These are phyloP conservation scores for Meripilus lineatus DNA, from an alignment of 1,284 basidiomycete genomes.

Conservation along the genomic window DNA sequence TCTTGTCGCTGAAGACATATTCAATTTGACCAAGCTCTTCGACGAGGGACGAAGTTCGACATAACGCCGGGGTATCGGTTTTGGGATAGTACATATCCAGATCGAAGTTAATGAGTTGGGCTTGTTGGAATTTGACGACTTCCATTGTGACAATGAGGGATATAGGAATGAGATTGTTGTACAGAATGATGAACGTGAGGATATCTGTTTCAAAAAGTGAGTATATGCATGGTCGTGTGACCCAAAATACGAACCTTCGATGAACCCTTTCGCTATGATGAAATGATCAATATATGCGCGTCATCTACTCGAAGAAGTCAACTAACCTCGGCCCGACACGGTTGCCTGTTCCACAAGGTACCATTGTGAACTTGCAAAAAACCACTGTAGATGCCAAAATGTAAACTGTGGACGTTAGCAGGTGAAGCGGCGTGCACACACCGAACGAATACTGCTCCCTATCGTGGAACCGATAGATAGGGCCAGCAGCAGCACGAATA, in stretches of 20 bases:
- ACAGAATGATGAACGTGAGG: slow-evolving; percentile 96
- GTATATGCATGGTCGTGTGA: slow-evolving; percentile 1
- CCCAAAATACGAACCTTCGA: slow-evolving; percentile 66
- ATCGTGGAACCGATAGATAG: slow-evolving; percentile 91
- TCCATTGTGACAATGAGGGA: slow-evolving; percentile 99
- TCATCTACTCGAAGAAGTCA: background rate
- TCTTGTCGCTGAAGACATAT: slow-evolving; percentile 99
- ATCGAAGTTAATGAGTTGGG: slow-evolving; percentile 95
- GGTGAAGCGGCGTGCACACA: slow-evolving; percentile 17
- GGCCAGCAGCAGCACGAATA: slow-evolving; percentile 85
- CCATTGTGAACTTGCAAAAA: slow-evolving; percentile 81
- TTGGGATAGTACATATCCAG: slow-evolving; percentile 93
- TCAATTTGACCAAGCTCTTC: slow-evolving; percentile 99
- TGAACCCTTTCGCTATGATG: slow-evolving; percentile 64
- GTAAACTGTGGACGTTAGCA: background rate
- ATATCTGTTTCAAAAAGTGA: slow-evolving; percentile 56
- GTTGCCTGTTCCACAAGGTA: slow-evolving; percentile 65
- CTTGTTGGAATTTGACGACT: slow-evolving; percentile 98
- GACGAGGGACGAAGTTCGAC: slow-evolving; percentile 94
- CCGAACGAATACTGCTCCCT: slow-evolving; percentile 82
- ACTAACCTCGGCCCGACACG: slow-evolving; percentile 57
- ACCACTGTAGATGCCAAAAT: slow-evolving; percentile 53
- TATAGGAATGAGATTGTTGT: slow-evolving; percentile 99
- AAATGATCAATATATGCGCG: slow-evolving; percentile 6
- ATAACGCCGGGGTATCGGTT: slow-evolving; percentile 95